These are phyloP conservation scores for Aspergillus viridinutans DNA, from an alignment of 2,329 filamentous ascomycete genomes.

Conservation along the genomic window DNA sequence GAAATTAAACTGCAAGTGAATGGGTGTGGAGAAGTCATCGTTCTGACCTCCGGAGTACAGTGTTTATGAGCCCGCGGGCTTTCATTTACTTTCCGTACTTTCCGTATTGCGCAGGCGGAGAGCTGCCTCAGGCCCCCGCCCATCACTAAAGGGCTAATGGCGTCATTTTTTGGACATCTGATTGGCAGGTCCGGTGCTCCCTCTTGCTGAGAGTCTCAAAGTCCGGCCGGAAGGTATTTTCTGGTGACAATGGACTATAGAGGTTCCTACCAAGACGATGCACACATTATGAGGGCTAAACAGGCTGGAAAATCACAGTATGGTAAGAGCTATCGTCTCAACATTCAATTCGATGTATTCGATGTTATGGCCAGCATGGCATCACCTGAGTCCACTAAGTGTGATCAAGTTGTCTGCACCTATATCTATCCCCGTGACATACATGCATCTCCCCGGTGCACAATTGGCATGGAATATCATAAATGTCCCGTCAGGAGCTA, in stretches of 20 bases:
- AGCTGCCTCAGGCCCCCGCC: not conserved
- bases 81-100: not conserved
- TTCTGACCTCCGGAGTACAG: not conserved
- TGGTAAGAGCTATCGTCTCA: not conserved
- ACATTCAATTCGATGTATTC: not conserved
- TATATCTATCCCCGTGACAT: conserved; percentile 22
- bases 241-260: not conserved
- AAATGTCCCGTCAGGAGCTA: conserved; percentile 21
- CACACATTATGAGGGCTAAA: not conserved
- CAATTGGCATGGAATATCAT: conserved; percentile 31
- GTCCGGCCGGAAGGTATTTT: not conserved
- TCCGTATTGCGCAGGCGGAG: not conserved
- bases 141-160: conserved; percentile 3
- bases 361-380: not conserved
- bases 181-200: not conserved
- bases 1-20: not conserved
- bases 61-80: not conserved
- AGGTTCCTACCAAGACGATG: not conserved
- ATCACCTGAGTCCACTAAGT: not conserved
- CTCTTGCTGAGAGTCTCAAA: not conserved
- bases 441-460: conserved; percentile 22
- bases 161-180: conserved; percentile 6
- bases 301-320: not conserved
- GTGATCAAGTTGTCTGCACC: conserved; percentile 7
- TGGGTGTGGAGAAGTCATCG: not conserved